Evolutionary conservation across 306 rosid genomes (phyloP), one percentile per base, ranked within the genome.

Genomic region (Fagus sylvatica): DNA sequence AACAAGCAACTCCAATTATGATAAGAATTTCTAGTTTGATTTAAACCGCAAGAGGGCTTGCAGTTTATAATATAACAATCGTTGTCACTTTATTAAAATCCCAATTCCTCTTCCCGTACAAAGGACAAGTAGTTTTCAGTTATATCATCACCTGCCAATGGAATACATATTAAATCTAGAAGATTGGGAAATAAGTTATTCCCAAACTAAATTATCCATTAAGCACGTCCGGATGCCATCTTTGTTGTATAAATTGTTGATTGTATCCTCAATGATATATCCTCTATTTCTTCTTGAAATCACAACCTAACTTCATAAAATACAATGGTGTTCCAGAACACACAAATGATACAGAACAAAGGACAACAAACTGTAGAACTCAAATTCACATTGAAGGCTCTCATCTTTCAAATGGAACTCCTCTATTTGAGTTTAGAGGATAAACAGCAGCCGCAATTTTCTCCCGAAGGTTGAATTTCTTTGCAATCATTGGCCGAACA

Each of bases 401-500:
- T 80, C 80, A 84, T 80, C 75, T 77, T 76, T 78, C 85, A 65
- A 91, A 75, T 53, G 89, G 83, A 72, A 84, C 88, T 30, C 87
- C 87, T 80, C 87, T 81, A 40, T 83, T 84, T 78, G 93, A 74
- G 82, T 78, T 79, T 36, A 89, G 76, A 53, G 85, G 97, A 81
- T 88, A 91, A 56, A 41, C 88, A 49, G 99, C 97, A 2, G 97
- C 92, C 22, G 93, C 94, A 53, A 96, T 84, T 90, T 81, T 96
- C 88, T 86, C 91, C 77, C 91, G 78, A 75, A 91, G 94, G 88
- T 85, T 91, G 89, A 96, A 96, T 75, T 84, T 96, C 79, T 77
- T 81, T 5, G 98, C 94, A 65, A 96, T 96, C 55, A 86, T 79
- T 0, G 97, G 99, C 42, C 99, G 91, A n/a, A 96, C 99, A 84